A percentile compares a stretch with the other conserved stretches of the same genome.
Evolutionary conservation across 2,329 filamentous ascomycete genomes (phyloP).

Genomic region (Diplodia intermedia): DNA sequence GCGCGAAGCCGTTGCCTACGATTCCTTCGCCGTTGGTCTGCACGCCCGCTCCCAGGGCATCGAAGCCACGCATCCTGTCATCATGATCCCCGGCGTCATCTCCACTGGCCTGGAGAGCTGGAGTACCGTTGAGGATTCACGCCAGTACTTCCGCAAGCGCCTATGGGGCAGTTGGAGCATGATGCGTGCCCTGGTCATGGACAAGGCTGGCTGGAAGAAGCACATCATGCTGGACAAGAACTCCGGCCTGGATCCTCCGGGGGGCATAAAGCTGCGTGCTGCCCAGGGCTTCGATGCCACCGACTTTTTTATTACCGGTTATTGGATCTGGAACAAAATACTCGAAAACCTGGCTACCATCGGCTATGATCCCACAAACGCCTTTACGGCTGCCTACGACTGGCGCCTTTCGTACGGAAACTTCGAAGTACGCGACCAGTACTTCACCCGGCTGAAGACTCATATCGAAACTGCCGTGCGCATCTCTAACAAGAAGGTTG

Average conservation of each 20-base stretch:
- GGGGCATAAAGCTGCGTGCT: constrained; percentile 82
- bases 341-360: constrained; percentile 95
- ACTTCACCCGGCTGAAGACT: constrained; percentile 87
- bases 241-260: constrained; percentile 86
- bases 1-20: constrained; percentile 86
- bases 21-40: constrained; percentile 89
- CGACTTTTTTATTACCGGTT: constrained; percentile 87
- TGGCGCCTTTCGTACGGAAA: constrained; percentile 93
- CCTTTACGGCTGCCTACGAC: constrained; percentile 77
- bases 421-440: constrained; percentile 87
- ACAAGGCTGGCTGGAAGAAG: constrained; percentile 92
- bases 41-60: constrained; percentile 84
- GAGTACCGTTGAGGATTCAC: constrained; percentile 80
- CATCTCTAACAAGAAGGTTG: constrained; percentile 79
- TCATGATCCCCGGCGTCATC: constrained; percentile 98
- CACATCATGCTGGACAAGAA: constrained; percentile 96
- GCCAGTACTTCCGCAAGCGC: constrained; percentile 91
- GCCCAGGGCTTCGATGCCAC: constrained; percentile 97
- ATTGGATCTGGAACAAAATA: constrained; percentile 99
- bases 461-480: constrained; percentile 84
- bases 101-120: constrained; percentile 96
- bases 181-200: constrained; percentile 92
- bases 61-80: constrained; percentile 81
- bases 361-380: constrained; percentile 87
- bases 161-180: constrained; percentile 99